A percentile compares a stretch with the other conserved stretches of the same genome.
These are phyloP conservation scores for Saururus chinensis DNA, from an alignment of 164 flowering plant species.

Conservation along the genomic window DNA sequence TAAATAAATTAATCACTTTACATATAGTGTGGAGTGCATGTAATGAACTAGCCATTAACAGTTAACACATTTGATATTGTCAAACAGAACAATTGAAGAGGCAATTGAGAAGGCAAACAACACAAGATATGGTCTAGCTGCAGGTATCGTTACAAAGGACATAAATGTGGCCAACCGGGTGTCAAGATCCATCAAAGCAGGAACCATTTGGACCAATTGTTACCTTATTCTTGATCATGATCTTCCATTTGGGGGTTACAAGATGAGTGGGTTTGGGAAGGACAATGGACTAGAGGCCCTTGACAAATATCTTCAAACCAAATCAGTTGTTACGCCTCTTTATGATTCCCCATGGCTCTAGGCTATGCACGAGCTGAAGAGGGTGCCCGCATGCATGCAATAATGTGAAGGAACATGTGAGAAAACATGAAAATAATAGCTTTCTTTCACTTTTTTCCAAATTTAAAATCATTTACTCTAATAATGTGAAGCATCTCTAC, in stretches of 20 bases:
- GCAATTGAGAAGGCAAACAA: conserved; percentile 53
- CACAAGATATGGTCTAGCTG: conserved; percentile 68
- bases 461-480: too few relatives aligned
- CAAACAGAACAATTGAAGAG: conserved; percentile 51
- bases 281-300: conserved; percentile 54
- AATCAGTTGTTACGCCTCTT: conserved; percentile 69
- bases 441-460: too few relatives aligned
- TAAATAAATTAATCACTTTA: too few relatives aligned
- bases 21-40: too few relatives aligned
- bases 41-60: too few relatives aligned
- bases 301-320: conserved; percentile 54
- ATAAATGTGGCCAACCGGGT: conserved; percentile 54
- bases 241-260: conserved; percentile 64
- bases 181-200: conserved; percentile 67
- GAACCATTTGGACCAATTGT: conserved; percentile 65
- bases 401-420: too few relatives aligned
- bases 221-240: conserved; percentile 46
- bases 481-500: too few relatives aligned
- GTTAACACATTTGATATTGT: neutral
- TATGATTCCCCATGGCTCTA: conserved; percentile 67
- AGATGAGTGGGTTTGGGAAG: conserved; percentile 72
- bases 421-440: too few relatives aligned
- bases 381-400: too few relatives aligned
- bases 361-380: neutral
- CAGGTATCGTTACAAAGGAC: conserved; percentile 64